Evolutionary conservation across 306 rosid genomes (phyloP).

Genomic region (Vicia villosa): DNA sequence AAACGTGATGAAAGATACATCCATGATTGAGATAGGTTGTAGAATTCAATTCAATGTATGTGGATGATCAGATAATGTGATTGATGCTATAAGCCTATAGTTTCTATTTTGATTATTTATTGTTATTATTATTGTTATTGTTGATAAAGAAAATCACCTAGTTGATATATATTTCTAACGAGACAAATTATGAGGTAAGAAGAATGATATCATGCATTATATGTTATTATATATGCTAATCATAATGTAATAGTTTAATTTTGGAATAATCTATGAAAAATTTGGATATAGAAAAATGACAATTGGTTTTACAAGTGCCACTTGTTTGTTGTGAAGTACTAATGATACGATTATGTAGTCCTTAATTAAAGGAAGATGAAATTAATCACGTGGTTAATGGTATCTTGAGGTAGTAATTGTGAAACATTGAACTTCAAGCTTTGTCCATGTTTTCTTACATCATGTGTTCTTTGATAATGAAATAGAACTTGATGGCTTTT

Average conservation of each 20-base stretch:
- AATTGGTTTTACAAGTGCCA: background rate
- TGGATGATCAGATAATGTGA: constrained; percentile 24
- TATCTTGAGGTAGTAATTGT: constrained; percentile 9
- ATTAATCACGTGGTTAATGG: constrained; percentile 31
- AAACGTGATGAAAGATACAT: constrained; percentile 18
- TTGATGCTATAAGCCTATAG: constrained; percentile 12
- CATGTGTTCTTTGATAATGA: constrained; percentile 17
- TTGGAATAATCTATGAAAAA: background rate
- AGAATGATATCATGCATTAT: constrained; percentile 5
- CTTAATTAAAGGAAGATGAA: constrained; percentile 1
- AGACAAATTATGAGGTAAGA: constrained; percentile 33
- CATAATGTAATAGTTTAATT: constrained; percentile 24
- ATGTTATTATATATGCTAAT: background rate
- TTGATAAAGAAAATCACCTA: constrained; percentile 1
- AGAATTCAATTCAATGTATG: constrained; percentile 43
- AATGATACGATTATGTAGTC: background rate
- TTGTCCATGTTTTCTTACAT: constrained; percentile 7
- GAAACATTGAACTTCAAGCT: constrained; percentile 38
- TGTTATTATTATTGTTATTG: background rate
- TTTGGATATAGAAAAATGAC: constrained; percentile 14
- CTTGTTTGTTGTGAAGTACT: constrained; percentile 29
- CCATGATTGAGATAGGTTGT: constrained; percentile 37
- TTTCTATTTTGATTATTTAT: constrained; percentile 32
- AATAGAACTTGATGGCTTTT: background rate
- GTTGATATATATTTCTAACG: background rate